Base-by-base conservation (phyloP, 1,284 basidiomycete species). In the Ceratobasidium sp. region DNA sequence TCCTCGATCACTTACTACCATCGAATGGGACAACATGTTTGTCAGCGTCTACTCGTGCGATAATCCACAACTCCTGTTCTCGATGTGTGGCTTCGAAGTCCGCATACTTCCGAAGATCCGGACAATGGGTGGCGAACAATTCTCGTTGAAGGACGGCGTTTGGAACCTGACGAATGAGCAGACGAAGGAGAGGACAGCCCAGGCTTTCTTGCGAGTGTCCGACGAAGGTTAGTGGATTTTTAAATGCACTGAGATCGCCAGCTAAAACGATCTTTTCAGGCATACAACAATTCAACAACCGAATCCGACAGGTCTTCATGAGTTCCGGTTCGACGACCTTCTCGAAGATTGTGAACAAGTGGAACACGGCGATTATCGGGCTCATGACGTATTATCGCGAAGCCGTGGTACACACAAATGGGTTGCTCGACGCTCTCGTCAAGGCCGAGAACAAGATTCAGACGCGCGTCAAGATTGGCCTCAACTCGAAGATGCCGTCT, bases 281-380 rank as follows among this genome's bases (percentile, higher is more conserved):
- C 76, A 93, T 99, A 59, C 93, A 97, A 78, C 91, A 93, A 78
- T 97, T 98, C 85, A 96, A 96, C 83, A 98, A 98, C 82, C 88
- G 95, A 62, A 97, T 98, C 76, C 88, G 97, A 71, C 97, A 98
- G 81, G 93, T 99, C 21, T 83, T 99, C 75, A 99, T 99, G 97
- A 96, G 95, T 77, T 98, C 97, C 1, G 97, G 97, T 74, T 97
- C 96, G 0, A 97, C 97, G 0, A 98, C 97, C 0, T 99, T 99
- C 87, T 95, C 94, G 74, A 99, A 99, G 87, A 98, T 99, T 78
- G 93, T 98, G 79, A 99, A 99, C 85, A 98, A 98, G 84, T 98
- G 96, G 96, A 98, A 98, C 81, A 97, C 96, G 1, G 93, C 94
- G 10, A 87, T 97, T 69, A 97, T 96, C 76, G 94, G 94, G 74